Conservation (phyloP, 2,329 filamentous ascomycete species). For the Aureobasidium sp. region DNA sequence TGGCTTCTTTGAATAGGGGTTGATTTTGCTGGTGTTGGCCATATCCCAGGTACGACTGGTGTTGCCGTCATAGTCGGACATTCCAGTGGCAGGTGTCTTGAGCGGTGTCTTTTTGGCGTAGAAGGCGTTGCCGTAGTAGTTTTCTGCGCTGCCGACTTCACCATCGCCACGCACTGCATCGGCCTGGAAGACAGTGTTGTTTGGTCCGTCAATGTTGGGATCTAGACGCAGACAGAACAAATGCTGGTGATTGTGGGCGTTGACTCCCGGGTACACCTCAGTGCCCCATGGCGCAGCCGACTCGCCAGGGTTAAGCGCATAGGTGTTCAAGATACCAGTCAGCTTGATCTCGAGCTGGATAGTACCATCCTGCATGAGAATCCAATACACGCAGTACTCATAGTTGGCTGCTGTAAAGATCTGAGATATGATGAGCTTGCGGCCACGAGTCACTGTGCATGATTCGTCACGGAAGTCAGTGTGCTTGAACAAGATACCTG, state of each 20-base stretch:
- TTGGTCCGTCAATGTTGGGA: slow-evolving; percentile 74
- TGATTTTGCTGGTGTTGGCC: slow-evolving; percentile 71
- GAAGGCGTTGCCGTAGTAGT: slow-evolving; percentile 85
- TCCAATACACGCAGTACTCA: slow-evolving; percentile 83
- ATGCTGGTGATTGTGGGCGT: slow-evolving; percentile 84
- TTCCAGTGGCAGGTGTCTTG: slow-evolving; percentile 57
- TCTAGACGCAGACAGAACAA: slow-evolving; percentile 86
- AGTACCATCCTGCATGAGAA: slow-evolving; percentile 86
- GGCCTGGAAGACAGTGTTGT: slow-evolving; percentile 66
- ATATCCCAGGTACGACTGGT: slow-evolving; percentile 87
- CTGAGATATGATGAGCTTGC: slow-evolving; percentile 80
- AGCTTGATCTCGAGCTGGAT: slow-evolving; percentile 85
- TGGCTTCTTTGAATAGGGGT: slow-evolving; percentile 78
- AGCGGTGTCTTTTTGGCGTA: slow-evolving; percentile 77
- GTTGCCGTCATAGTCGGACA: slow-evolving; percentile 71
- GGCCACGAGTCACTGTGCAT: slow-evolving; percentile 72
- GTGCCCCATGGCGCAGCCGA: slow-evolving; percentile 85
- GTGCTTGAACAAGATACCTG: slow-evolving; percentile 79
- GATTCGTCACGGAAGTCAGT: slow-evolving; percentile 89
- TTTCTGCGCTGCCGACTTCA: slow-evolving; percentile 70
- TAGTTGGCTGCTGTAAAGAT: slow-evolving; percentile 96
- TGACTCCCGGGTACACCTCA: slow-evolving; percentile 82
- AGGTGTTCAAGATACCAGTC: slow-evolving; percentile 89
- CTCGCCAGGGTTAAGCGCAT: slow-evolving; percentile 68
- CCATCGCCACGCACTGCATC: slow-evolving; percentile 65